These are phyloP conservation scores for Bolboschoenoplectus hybrid DNA, from an alignment of 202 grass and related monocot genomes.

Conservation along the genomic window DNA sequence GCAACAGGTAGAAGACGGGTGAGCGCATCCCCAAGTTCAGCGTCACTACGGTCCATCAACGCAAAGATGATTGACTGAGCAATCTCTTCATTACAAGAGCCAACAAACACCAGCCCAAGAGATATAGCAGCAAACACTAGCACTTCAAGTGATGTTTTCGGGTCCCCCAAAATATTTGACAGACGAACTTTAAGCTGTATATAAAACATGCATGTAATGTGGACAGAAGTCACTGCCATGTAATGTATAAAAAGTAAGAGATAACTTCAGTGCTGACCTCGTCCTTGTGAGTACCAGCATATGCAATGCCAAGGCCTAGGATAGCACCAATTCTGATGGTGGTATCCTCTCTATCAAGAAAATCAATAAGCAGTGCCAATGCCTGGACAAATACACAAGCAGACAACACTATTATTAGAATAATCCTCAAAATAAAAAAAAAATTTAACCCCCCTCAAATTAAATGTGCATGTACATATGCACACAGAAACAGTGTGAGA, in stretches of 20 bases:
- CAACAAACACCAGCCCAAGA: conserved; percentile 87
- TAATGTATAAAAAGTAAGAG: conserved; percentile 13
- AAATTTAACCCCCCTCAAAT: neutral
- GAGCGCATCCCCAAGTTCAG: conserved; percentile 78
- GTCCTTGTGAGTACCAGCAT: conserved; percentile 93
- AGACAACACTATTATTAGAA: neutral
- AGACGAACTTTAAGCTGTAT: conserved; percentile 73
- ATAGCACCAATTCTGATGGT: conserved; percentile 90
- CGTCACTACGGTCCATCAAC: conserved; percentile 87
- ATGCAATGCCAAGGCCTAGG: conserved; percentile 94
- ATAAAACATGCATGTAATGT: conserved; percentile 39
- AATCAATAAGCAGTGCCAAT: conserved; percentile 87
- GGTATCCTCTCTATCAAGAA: conserved; percentile 82
- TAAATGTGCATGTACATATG: neutral
- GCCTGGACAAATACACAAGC: conserved; percentile 52
- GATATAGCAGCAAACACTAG: conserved; percentile 87
- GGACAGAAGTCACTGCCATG: conserved; percentile 21
- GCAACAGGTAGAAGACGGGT: conserved; percentile 84
- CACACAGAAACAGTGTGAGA: neutral
- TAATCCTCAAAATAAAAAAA: neutral
- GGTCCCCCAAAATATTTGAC: conserved; percentile 73
- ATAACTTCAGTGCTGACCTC: conserved; percentile 50
- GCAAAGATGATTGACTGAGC: conserved; percentile 91
- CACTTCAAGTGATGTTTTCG: conserved; percentile 80
- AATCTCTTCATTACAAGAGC: conserved; percentile 99